Evolutionary conservation across 2,329 filamentous ascomycete genomes (phyloP).

Genomic region (Diplocarpon mali): DNA sequence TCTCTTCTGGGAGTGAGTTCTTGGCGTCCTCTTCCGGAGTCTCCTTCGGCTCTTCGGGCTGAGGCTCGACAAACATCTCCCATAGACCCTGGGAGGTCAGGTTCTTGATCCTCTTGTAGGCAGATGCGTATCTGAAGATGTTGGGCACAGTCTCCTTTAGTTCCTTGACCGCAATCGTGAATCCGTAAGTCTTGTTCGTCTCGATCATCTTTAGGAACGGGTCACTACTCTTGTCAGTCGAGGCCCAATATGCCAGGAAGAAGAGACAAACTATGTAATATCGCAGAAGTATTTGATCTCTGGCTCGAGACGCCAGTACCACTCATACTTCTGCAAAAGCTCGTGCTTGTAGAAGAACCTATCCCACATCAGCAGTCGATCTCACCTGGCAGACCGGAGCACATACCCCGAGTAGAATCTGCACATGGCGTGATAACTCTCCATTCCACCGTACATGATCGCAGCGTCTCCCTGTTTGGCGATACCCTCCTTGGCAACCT

Average conservation of each 20-base stretch:
- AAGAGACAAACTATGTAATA: slow-evolving; percentile 73
- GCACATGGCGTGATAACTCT: slow-evolving; percentile 99
- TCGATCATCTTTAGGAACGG: slow-evolving; percentile 94
- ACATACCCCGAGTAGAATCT: slow-evolving; percentile 93
- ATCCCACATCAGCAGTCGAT: slow-evolving; percentile 12
- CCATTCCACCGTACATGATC: slow-evolving; percentile 98
- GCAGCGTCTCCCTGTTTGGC: slow-evolving; percentile 92
- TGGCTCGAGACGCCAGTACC: slow-evolving; percentile 98
- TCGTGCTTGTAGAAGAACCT: slow-evolving; percentile 97
- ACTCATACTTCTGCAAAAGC: slow-evolving; percentile 90
- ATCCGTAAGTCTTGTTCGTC: slow-evolving; percentile 94
- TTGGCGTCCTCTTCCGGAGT: slow-evolving; percentile 52
- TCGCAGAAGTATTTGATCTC: slow-evolving; percentile 99
- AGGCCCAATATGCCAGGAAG: background rate
- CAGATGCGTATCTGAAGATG: slow-evolving; percentile 96
- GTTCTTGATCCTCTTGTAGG: slow-evolving; percentile 89
- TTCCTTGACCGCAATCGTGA: slow-evolving; percentile 97
- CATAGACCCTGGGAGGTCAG: slow-evolving; percentile 84
- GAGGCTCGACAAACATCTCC: slow-evolving; percentile 94
- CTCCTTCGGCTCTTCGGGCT: slow-evolving; percentile 46
- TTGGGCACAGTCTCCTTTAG: slow-evolving; percentile 96
- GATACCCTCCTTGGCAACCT: slow-evolving; percentile 91
- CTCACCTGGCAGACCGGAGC: background rate
- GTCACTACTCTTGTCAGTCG: slow-evolving; percentile 48
- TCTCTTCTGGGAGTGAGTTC: slow-evolving; percentile 66